Percentiles rank a stretch among this genome's conserved stretches.
Conservation (phyloP, 257 asterid species). For the Ocimum tenuiflorum region DNA sequence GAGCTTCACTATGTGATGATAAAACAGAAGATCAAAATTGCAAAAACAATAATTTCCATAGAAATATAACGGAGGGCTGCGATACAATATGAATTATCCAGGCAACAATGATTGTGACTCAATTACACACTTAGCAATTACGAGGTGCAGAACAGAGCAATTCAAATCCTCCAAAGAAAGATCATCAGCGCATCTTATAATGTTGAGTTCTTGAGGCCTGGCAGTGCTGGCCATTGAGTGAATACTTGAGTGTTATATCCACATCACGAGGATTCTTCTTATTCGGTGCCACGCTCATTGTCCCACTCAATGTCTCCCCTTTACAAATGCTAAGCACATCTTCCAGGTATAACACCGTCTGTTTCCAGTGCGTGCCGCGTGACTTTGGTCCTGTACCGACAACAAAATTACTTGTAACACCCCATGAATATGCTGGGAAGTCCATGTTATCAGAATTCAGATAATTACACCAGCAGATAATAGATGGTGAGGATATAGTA, state of each 20-base stretch:
- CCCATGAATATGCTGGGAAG: too few species aligned
- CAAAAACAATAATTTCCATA: slow-evolving; percentile 5
- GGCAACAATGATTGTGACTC: not conserved
- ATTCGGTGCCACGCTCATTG: slow-evolving; percentile 70
- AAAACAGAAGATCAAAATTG: not conserved
- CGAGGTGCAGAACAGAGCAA: not conserved
- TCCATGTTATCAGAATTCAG: too few species aligned
- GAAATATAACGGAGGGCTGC: not conserved
- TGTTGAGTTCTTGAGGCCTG: slow-evolving; percentile 54
- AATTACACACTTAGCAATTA: not conserved
- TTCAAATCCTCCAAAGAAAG: not conserved
- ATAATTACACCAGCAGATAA: not conserved
- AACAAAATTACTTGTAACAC: not conserved
- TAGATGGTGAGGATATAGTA: not conserved
- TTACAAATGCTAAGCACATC: slow-evolving; percentile 72
- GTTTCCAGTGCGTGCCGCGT: slow-evolving; percentile 94
- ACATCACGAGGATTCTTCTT: slow-evolving; percentile 94
- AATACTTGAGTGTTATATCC: slow-evolving; percentile 71
- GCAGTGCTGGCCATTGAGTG: slow-evolving; percentile 60
- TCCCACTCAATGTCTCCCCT: slow-evolving; percentile 73
- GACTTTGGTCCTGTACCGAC: slow-evolving; percentile 67
- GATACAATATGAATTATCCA: slow-evolving; percentile 12
- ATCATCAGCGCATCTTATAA: slow-evolving; percentile 58
- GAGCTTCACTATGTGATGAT: too few species aligned
- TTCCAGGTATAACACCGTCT: slow-evolving; percentile 87